Conservation (phyloP, 1,284 basidiomycete genomes). For the Chalciporus sp. region DNA sequence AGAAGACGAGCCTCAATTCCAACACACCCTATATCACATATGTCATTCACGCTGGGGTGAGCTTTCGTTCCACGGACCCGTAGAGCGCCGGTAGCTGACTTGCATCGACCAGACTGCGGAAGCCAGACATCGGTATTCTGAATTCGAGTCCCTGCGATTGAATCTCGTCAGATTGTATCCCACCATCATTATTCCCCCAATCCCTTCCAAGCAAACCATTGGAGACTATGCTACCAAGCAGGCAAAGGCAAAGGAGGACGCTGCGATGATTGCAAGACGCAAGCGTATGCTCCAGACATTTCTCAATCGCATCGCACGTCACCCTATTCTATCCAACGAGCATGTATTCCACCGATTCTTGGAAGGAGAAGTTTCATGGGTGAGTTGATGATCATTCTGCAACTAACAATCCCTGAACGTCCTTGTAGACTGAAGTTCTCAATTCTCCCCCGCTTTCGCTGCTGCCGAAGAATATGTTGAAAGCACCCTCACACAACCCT, state of each 20-base stretch:
- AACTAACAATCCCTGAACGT: constrained; percentile 6
- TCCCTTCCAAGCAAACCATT: constrained; percentile 95
- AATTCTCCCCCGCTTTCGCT: constrained; percentile 90
- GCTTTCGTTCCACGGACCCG: constrained; percentile 6
- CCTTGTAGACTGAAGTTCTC: constrained; percentile 78
- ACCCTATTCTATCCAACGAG: constrained; percentile 93
- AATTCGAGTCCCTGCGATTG: constrained; percentile 92
- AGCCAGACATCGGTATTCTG: constrained; percentile 91
- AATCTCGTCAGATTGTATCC: constrained; percentile 90
- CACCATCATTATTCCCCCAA: constrained; percentile 95
- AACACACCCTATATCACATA: constrained; percentile 93
- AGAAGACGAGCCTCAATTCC: constrained; percentile 90
- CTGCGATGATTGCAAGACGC: constrained; percentile 86
- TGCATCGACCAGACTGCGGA: constrained; percentile 64
- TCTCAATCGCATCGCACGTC: constrained; percentile 84
- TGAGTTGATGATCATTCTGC: constrained; percentile 35
- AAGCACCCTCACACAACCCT: constrained; percentile 94
- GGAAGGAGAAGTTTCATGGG: constrained; percentile 96
- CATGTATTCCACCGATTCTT: constrained; percentile 95
- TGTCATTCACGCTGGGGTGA: constrained; percentile 88
- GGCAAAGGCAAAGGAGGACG: constrained; percentile 95
- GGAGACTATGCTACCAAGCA: constrained; percentile 98
- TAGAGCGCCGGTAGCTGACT: constrained; percentile 10
- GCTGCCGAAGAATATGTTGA: constrained; percentile 93
- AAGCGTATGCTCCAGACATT: constrained; percentile 97